Conservation (phyloP, 805 yeast genomes). For the Cyberlindnera americana region DNA sequence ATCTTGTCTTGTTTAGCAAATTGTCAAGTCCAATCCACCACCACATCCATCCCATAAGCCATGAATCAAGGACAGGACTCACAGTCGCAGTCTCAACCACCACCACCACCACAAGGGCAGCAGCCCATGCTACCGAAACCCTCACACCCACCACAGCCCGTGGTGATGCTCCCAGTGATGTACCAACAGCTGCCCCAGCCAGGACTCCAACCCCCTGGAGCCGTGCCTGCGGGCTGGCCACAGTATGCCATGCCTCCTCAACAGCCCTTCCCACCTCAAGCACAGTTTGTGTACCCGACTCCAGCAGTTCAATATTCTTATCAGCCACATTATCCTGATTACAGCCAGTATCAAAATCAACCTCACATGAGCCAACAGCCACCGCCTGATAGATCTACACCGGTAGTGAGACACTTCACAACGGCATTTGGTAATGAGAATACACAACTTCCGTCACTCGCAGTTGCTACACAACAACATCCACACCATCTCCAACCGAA, state of each 20-base stretch:
- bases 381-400: slow-evolving; percentile 2
- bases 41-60: too few relatives aligned
- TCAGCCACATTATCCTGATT: slow-evolving; percentile 8
- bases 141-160: slow-evolving; percentile 6
- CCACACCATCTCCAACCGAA: slow-evolving; percentile 14
- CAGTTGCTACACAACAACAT: slow-evolving; percentile 6
- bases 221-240: slow-evolving; percentile 10
- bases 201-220: slow-evolving; percentile 7
- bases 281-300: slow-evolving; percentile 13
- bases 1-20: too few relatives aligned
- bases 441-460: slow-evolving; percentile 9
- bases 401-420: slow-evolving; percentile 1
- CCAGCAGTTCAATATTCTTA: slow-evolving; percentile 9
- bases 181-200: slow-evolving; percentile 15
- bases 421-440: slow-evolving; percentile 4
- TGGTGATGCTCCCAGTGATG: slow-evolving; percentile 15
- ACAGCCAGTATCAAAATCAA: slow-evolving; percentile 5
- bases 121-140: slow-evolving; percentile 9
- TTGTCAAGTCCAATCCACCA: too few relatives aligned
- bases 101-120: slow-evolving; percentile 10
- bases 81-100: slow-evolving; percentile 13
- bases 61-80: slow-evolving; percentile 5
- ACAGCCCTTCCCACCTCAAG: slow-evolving; percentile 12
- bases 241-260: slow-evolving; percentile 11
- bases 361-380: slow-evolving; percentile 1